Base-by-base conservation (phyloP, 225 moss, liverwort and hornwort species). In the Polytrichum formosum region DNA sequence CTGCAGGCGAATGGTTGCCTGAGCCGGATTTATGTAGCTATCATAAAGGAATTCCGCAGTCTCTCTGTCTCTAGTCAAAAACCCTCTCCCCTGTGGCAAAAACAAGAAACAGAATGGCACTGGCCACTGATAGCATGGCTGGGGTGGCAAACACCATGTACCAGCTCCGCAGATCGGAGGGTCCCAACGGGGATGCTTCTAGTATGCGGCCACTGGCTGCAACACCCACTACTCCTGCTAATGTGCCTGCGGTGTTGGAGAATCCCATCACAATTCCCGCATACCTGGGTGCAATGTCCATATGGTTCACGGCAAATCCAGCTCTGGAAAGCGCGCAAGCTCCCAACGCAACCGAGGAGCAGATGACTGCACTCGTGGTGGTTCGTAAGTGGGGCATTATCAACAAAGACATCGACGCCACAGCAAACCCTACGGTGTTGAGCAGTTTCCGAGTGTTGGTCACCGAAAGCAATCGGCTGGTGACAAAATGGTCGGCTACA, bases 181-280 rank as follows among this genome's bases (percentile, higher is more conserved):
- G 77, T 18, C 97, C 97, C 18, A 86, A 56, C 6, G 54, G 73
- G 20, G 94, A 92, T 3, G 88, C 86, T 72, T 94, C 91, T 63
- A 98, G 77, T 66, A 98, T 98, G 75, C 86, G 88, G 13, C 97
- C 97, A 5, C 94, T 94, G 9, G 97, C 94, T 6, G 94, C 94
- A 27, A 98, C 97, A 60, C 97, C 97, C 63, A 98, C 83, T 18
- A 94, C 90, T 30, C 97, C 97, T 9, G 97, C 97, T 75, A 98
- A 72, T 22, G 97, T 98, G 56, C 97, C 97, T 5, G 97, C 97
- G 9, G 97, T 98, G 72, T 98, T 98, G 6, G 97, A 98, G 21
- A 98, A 91, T 21, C 97, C 97, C 97, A 98, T 98, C 55, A 98
- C 90, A 63, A 98, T 98, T 0, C 97, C 97, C 29, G 97, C 94